A percentile compares a stretch with the other conserved stretches of the same genome.
Evolutionary conservation across 1,284 basidiomycete genomes (phyloP).

Genomic region (Puccinia hordei): DNA sequence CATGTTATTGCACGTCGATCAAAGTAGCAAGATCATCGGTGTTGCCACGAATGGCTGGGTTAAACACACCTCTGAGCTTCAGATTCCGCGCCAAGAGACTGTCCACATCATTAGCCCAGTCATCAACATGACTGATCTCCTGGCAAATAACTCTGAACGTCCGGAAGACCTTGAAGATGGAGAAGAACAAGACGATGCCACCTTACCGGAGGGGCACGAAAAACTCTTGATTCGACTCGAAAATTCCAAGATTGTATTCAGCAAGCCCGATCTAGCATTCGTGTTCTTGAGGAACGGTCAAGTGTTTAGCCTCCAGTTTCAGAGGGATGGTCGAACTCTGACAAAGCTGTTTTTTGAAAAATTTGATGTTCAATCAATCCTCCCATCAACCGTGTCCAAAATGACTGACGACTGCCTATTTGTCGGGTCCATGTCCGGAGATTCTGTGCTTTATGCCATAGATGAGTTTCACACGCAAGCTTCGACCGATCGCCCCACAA

Average conservation of each 20-base stretch:
- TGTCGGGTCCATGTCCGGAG: conserved; percentile 40
- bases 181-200: conserved; percentile 61
- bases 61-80: conserved; percentile 68
- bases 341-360: conserved; percentile 65
- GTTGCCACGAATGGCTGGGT: conserved; percentile 85
- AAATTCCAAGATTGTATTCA: conserved; percentile 73
- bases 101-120: conserved; percentile 9
- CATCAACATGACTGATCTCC: too few species aligned
- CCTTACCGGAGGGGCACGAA: conserved; percentile 10
- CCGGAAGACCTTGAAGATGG: conserved; percentile 54
- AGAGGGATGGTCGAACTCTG: conserved; percentile 66
- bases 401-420: conserved; percentile 22
- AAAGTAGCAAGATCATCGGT: conserved; percentile 73
- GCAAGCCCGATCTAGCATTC: conserved; percentile 67
- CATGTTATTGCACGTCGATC: conserved; percentile 85
- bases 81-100: conserved; percentile 55
- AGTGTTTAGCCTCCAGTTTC: conserved; percentile 70
- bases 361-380: conserved; percentile 28
- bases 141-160: not conserved
- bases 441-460: conserved; percentile 32
- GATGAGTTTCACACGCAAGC: not conserved
- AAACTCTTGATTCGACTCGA: conserved; percentile 65
- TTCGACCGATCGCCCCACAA: not conserved
- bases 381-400: conserved; percentile 29
- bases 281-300: conserved; percentile 71